Evolutionary conservation across 768 basidiomycete genomes (phyloP), one percentile per base, ranked within the genome.

Genomic region (Boletus fagicola): DNA sequence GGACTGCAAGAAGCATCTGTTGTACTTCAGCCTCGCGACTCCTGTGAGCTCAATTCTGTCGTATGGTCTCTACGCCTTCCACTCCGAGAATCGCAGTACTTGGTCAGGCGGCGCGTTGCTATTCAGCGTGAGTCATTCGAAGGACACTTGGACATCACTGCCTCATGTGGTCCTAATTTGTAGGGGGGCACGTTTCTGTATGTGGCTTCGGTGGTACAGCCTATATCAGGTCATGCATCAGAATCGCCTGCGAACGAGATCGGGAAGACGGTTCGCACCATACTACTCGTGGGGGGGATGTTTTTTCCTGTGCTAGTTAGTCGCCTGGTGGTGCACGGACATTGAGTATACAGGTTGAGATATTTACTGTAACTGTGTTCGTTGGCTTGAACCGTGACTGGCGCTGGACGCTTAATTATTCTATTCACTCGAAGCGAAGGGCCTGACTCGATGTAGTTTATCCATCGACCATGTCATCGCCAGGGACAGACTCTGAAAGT

Each of bases 141-240:
- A 30, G 22, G 39, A 12, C 24, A 24, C 22, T 36, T 31, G 20
- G 28, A 43, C 28, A 48, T 39, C 10, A 22, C 35, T 45, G 16
- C 31, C 43, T 67, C 31, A 60, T 48, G 51, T 26, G 8, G 31
- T 9, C 33, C 43, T 33, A 9, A 42, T 36, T 24, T 43, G 35
- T 54, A 94, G 92, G 94, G 92, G 45, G 94, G 94, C 10, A 94
- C 92, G 4, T 97, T 97, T 74, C 78, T 98, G 39, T 97, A 96
- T 67, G 95, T 98, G 10, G 93, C 94, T 1, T 94, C 94, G 1
- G 87, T 92, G 40, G 77, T 94, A n/a, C 91, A 92, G 66, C 83
- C 89, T 3, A 80, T 87, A 33, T 85, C 87, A 33, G 76, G 80
- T 18, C 77, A 79, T 51, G 68, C 71, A 28, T 72, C 67, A 39